A percentile compares a stretch with the other conserved stretches of the same genome.
These are phyloP conservation scores for Starmerella floris DNA, from an alignment of 805 yeast species.

Conservation along the genomic window DNA sequence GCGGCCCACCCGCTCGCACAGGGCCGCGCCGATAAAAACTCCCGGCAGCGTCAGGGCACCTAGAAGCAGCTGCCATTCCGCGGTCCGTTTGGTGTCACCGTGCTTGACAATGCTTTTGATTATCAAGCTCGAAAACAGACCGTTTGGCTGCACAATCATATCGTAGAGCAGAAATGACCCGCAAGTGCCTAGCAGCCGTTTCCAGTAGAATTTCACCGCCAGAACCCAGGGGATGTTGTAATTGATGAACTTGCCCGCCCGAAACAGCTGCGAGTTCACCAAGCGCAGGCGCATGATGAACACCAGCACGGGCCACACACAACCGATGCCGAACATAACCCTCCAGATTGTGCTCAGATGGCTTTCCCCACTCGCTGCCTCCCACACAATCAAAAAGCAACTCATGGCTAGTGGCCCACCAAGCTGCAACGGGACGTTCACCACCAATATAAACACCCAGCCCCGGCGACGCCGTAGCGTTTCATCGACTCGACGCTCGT, in stretches of 20 bases:
- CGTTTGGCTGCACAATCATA: conserved; percentile 70
- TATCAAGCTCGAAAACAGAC: conserved; percentile 52
- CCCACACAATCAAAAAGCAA: conserved; percentile 53
- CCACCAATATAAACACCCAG: conserved; percentile 48
- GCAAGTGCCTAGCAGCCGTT: conserved; percentile 55
- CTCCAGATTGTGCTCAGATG: conserved; percentile 49
- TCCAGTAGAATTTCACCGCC: conserved; percentile 56
- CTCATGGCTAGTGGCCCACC: conserved; percentile 70
- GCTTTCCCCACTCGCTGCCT: conserved; percentile 38
- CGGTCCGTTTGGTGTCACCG: conserved; percentile 38
- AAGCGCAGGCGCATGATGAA: conserved; percentile 59
- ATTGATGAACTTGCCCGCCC: conserved; percentile 47
- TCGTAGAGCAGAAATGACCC: conserved; percentile 71
- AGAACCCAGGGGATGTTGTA: conserved; percentile 44
- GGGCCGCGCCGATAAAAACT: conserved; percentile 51
- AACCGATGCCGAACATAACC: conserved; percentile 56
- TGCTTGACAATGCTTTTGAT: conserved; percentile 38
- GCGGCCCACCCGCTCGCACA: conserved; percentile 55
- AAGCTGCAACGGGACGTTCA: conserved; percentile 58
- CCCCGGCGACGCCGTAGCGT: conserved; percentile 38
- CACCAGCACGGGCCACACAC: conserved; percentile 60
- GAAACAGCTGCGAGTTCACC: conserved; percentile 53
- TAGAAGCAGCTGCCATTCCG: conserved; percentile 60
- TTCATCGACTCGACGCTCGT: conserved; percentile 19
- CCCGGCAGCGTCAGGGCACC: conserved; percentile 58